phyloP scores from a whole-genome alignment of 164 flowering plant genomes.

The Macadamia tetraphylla region DNA sequence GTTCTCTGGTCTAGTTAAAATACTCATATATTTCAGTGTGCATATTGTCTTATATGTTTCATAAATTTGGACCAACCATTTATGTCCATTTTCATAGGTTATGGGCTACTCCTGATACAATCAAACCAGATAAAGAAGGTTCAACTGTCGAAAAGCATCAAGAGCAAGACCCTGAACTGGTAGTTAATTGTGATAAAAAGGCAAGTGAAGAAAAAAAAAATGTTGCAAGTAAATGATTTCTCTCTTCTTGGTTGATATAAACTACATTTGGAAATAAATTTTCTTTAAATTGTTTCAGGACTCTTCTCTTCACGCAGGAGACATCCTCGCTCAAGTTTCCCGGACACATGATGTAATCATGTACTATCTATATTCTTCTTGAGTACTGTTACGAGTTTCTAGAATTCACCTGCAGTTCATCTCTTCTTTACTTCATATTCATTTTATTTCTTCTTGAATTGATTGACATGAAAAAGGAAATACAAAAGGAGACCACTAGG shows the following conservation, averaged over 20 bases:
- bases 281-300: slow-evolving; percentile 33
- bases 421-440: neutral
- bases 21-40: neutral
- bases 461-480: neutral
- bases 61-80: neutral
- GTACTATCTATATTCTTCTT: slow-evolving; percentile 31
- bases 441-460: neutral
- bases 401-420: neutral
- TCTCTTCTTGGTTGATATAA: too few species aligned
- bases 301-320: slow-evolving; percentile 35
- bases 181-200: slow-evolving; percentile 56
- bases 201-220: slow-evolving; percentile 29
- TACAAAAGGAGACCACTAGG: too few species aligned
- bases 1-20: neutral
- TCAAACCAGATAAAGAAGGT: slow-evolving; percentile 27
- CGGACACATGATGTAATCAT: slow-evolving; percentile 66
- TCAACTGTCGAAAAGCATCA: slow-evolving; percentile 25
- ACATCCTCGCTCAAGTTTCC: slow-evolving; percentile 65
- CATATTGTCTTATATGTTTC: neutral
- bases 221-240: neutral
- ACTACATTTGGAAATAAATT: neutral
- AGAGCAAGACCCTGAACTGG: slow-evolving; percentile 26
- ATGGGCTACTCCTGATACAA: slow-evolving; percentile 46
- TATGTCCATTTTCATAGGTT: slow-evolving; percentile 31
- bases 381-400: neutral